Base-by-base conservation (phyloP, 345 rosid genomes). In the Kernera saxatilis region DNA sequence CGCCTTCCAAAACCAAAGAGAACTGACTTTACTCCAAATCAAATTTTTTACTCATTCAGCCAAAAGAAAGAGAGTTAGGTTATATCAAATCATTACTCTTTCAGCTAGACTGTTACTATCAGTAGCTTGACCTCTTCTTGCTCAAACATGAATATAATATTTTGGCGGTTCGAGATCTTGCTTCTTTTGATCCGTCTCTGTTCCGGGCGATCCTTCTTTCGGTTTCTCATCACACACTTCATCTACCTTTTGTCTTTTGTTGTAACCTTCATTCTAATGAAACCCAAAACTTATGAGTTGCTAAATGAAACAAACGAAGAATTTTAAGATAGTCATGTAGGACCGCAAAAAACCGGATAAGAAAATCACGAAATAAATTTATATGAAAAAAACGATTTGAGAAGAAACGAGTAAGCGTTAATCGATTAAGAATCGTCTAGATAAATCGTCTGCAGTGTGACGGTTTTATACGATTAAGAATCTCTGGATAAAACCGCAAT, bases 71-170 rank as follows among this genome's bases (percentile, higher is more conserved):
- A 67, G 61, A 65, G 43, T 39, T 8, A 19, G 33, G 66, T 84
- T 40, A 74, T 62, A 64, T 71, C 5, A 48, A 32, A n/a, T 45
- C 23, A 54, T 83, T 90, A 93, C 96, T 80, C 97, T 86, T 84
- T 93, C 93, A 22, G 98, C 98, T 67, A 93, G 82, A 78, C 97
- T 93, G 83, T 90, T 97, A 82, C 93, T 93, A 82, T 90, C 97
- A 41, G 96, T 90, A 67, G 98, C 98, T 80, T 93, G 97, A 55
- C 98, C 98, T 73, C 93, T 81, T 80, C 98, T 89, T 12, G 97
- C 98, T 75, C 98, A 85, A 10, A 93, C 92, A 46, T 88, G 98
- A 72, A 93, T 90, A 78, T 88, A 93, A 81, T 92, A 97, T 75
- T 87, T 88, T 15, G 77, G 69, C 33, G 86, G 88, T 68, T 90